Percentiles rank a stretch among this genome's conserved stretches.
phyloP scores from a whole-genome alignment of 257 asterid species.

The Lycium barbarum region DNA sequence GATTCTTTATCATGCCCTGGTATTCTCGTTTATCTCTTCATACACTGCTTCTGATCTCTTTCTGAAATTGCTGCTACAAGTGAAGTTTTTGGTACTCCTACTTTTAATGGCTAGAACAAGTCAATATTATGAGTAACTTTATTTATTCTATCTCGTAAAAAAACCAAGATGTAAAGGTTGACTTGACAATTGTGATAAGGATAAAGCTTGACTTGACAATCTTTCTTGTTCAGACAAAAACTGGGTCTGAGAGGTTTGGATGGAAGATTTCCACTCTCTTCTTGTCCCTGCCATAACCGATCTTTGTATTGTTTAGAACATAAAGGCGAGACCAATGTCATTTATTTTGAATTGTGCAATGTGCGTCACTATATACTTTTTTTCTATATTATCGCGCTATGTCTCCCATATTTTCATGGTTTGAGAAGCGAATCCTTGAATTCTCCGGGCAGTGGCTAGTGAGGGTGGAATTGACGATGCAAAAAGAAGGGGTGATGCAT shows the following conservation, averaged over 20 bases:
- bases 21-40: background rate
- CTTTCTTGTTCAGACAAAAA: background rate
- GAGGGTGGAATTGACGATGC: constrained; percentile 99
- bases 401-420: constrained; percentile 22
- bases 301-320: constrained; percentile 18
- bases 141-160: background rate
- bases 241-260: constrained; percentile 9
- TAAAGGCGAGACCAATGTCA: background rate
- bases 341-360: background rate
- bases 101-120: background rate
- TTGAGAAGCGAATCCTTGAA: constrained; percentile 21
- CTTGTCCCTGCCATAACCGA: background rate
- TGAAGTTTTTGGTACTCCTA: background rate
- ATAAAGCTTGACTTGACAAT: background rate
- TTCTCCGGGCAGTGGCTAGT: constrained; percentile 95
- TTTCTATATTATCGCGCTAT: background rate
- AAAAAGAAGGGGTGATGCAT: constrained; percentile 96
- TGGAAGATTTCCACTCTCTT: constrained; percentile 14
- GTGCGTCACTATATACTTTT: background rate
- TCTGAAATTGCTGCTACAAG: background rate
- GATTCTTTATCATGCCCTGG: background rate
- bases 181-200: background rate
- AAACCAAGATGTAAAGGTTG: background rate
- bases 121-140: background rate
- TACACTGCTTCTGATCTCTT: background rate